These are phyloP conservation scores for Fusarium paranaense DNA, from an alignment of 2,329 filamentous ascomycete genomes.

Conservation along the genomic window DNA sequence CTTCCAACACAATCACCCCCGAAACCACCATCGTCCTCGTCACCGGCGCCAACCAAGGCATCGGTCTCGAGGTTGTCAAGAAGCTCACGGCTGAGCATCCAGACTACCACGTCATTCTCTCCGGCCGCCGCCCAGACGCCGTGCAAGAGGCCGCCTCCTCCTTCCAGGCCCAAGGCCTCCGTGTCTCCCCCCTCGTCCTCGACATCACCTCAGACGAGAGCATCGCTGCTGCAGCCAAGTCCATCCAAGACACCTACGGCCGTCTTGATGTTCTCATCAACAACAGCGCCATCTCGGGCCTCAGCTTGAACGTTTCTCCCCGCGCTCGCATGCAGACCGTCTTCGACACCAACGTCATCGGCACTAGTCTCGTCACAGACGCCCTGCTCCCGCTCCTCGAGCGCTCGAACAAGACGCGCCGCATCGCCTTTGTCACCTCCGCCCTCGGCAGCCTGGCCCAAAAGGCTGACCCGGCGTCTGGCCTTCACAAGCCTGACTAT, in stretches of 20 bases:
- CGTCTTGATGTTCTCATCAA: constrained; percentile 32
- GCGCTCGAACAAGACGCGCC: constrained; percentile 12
- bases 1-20: constrained; percentile 12
- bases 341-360: constrained; percentile 31
- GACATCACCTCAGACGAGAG: constrained; percentile 31
- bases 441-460: constrained; percentile 21
- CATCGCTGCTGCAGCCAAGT: constrained; percentile 14
- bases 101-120: constrained; percentile 25
- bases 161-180: constrained; percentile 12
- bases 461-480: constrained; percentile 15
- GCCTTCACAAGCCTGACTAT: not conserved
- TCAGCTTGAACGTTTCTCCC: not conserved
- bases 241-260: constrained; percentile 7
- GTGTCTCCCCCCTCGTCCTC: constrained; percentile 19
- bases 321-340: constrained; percentile 27
- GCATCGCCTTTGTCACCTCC: constrained; percentile 33
- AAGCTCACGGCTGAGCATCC: constrained; percentile 20
- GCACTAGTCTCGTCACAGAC: constrained; percentile 32
- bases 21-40: constrained; percentile 20
- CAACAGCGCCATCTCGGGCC: constrained; percentile 28
- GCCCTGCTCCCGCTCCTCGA: constrained; percentile 21
- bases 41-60: constrained; percentile 27
- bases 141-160: constrained; percentile 17
- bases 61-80: constrained; percentile 23
- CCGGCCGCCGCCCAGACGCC: constrained; percentile 8